phyloP scores from a whole-genome alignment of 1,139 yeast genomes.

The Kazachstania sp. region DNA sequence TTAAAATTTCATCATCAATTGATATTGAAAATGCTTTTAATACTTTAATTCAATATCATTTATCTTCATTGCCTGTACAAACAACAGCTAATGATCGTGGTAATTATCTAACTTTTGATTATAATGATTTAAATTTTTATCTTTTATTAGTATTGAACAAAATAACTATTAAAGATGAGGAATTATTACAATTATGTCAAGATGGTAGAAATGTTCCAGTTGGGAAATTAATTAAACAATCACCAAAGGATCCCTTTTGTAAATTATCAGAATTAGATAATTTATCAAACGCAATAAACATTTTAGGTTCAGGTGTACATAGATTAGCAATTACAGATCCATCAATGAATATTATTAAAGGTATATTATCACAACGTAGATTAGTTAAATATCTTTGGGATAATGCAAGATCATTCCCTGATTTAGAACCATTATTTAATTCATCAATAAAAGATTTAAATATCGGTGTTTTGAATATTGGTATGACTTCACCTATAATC shows the following conservation, averaged over 20 bases:
- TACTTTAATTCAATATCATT: slow-evolving; percentile 55
- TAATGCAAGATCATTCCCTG: slow-evolving; percentile 76
- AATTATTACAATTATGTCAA: slow-evolving; percentile 25
- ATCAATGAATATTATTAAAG: slow-evolving; percentile 44
- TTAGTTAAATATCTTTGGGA: slow-evolving; percentile 80
- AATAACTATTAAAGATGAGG: slow-evolving; percentile 23
- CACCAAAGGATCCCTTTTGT: slow-evolving; percentile 81
- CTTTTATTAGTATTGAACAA: slow-evolving; percentile 65
- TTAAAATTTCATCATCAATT: slow-evolving; percentile 50
- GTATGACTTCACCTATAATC: background rate
- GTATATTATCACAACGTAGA: slow-evolving; percentile 84
- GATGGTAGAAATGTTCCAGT: slow-evolving; percentile 23
- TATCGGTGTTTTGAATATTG: slow-evolving; percentile 26
- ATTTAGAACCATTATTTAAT: slow-evolving; percentile 65
- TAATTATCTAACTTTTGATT: slow-evolving; percentile 71
- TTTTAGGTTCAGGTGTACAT: slow-evolving; percentile 86
- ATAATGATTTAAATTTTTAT: slow-evolving; percentile 82
- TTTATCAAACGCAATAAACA: slow-evolving; percentile 67
- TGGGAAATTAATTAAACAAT: slow-evolving; percentile 40
- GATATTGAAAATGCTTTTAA: slow-evolving; percentile 86
- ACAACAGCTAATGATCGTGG: slow-evolving; percentile 43
- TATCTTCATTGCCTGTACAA: slow-evolving; percentile 80
- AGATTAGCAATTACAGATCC: slow-evolving; percentile 72
- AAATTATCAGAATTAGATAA: slow-evolving; percentile 63
- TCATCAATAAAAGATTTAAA: slow-evolving; percentile 36